Base-by-base conservation (phyloP, 2,329 filamentous ascomycete genomes). In the Pseudomassariella vexata region DNA sequence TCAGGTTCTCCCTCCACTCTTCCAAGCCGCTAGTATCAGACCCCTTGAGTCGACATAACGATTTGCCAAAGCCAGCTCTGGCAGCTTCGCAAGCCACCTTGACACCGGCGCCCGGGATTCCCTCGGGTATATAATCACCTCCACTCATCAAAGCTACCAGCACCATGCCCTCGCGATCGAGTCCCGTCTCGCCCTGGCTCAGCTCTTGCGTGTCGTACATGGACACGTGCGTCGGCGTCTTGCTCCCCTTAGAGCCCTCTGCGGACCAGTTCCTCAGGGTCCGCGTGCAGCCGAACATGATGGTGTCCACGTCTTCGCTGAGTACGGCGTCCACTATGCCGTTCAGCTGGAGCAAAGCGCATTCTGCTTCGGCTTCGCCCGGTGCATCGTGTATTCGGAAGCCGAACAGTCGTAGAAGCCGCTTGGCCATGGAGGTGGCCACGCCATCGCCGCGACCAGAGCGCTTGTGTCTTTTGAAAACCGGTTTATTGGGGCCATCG, bases 321-420 rank as follows among this genome's bases (percentile, higher is more conserved):
- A 98, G 68, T 2, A 96, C 92, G 0, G 86, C 90, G 56, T 98
- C 92, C 1, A 95, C 89, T 7, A 95, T 66, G 1, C 87, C 88
- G 27, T 81, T 73, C 37, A 73, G 70, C 51, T 98, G 89, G 3
- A 98, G 60, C 11, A 92, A 62, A 0, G 92, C 92, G 45, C 92
- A 98, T 60, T 98, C 92, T 2, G 92, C 92, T 55, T 98, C 92
- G 3, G 90, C 92, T 54, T 98, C 92, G 8, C 92, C 92, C 0
- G 90, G 92, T 5, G 92, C 92, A 49, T 87, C 78, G 55, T 96
- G 88, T 29, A 76, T 74, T 2, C 79, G 75, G 50, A 94, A 94
- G 1, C 84, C 88, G 56, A 96, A 95, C 1, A 92, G 66, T 30
- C 81, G 79, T 28, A 96, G 78, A 5, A 96, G 62, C 28, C 83